Conservation (phyloP, 495 filamentous ascomycete genomes). For the Staphylotrichum tortipilum region DNA sequence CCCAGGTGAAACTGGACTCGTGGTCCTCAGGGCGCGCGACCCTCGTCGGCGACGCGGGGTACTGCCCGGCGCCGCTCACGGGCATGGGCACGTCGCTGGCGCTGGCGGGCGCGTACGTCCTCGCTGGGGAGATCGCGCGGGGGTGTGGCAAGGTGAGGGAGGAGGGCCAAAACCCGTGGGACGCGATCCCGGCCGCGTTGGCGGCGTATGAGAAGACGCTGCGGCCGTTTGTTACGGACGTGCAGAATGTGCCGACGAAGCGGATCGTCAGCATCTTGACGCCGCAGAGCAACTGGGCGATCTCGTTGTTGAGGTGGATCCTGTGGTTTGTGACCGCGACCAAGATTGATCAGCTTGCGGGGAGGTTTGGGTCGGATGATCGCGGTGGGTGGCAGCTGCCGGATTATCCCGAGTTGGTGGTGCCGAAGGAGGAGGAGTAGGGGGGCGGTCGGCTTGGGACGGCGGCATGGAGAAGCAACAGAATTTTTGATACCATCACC, state of each 20-base stretch:
- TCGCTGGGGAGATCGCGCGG: slow-evolving; percentile 45
- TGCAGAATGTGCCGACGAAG: slow-evolving; percentile 3
- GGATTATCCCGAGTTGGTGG: slow-evolving; percentile 13
- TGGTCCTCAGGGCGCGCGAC: slow-evolving; percentile 41
- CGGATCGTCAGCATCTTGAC: not conserved
- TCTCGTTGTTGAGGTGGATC: slow-evolving; percentile 6
- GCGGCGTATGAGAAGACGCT: slow-evolving; percentile 14
- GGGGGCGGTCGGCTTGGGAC: too few relatives aligned
- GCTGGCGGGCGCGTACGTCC: slow-evolving; percentile 42
- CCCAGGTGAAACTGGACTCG: slow-evolving; percentile 30
- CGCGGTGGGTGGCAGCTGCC: slow-evolving; percentile 13
- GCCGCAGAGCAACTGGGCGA: slow-evolving; percentile 6
- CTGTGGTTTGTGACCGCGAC: not conserved
- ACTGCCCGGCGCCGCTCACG: slow-evolving; percentile 35
- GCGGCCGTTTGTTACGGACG: slow-evolving; percentile 10
- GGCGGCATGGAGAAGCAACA: too few relatives aligned
- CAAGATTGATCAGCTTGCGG: slow-evolving; percentile 6
- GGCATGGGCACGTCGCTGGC: slow-evolving; percentile 41
- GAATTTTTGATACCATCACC: too few relatives aligned
- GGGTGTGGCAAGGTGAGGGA: slow-evolving; percentile 5
- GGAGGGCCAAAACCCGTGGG: slow-evolving; percentile 1
- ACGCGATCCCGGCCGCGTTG: slow-evolving; percentile 9
- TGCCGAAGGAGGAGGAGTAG: not conserved
- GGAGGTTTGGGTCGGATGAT: not conserved
- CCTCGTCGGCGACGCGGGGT: slow-evolving; percentile 50